A percentile compares a stretch with the other conserved stretches of the same genome.
Conservation (phyloP, 805 yeast genomes). For the Kregervanrija fluxuum region DNA sequence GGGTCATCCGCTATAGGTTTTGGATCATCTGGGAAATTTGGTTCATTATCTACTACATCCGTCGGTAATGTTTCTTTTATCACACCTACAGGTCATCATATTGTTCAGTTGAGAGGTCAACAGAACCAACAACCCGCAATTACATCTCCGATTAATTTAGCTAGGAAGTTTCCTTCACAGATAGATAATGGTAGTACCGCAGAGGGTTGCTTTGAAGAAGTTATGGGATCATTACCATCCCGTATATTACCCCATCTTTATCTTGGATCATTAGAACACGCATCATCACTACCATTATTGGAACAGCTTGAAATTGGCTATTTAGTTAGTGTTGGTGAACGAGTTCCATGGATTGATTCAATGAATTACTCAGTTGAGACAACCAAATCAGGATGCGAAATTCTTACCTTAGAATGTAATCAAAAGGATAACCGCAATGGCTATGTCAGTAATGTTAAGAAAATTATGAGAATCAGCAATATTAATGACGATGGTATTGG, state of each 20-base stretch:
- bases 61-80: conserved; percentile 12
- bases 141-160: too few species aligned
- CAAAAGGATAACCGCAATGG: conserved; percentile 12
- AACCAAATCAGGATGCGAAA: conserved; percentile 25
- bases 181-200: background rate
- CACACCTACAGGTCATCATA: conserved; percentile 24
- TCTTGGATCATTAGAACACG: conserved; percentile 79
- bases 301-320: conserved; percentile 59
- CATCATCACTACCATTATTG: conserved; percentile 60
- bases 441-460: conserved; percentile 28
- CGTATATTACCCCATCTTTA: conserved; percentile 76
- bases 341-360: conserved; percentile 50
- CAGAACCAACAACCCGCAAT: conserved; percentile 4
- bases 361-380: conserved; percentile 11
- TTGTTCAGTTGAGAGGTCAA: conserved; percentile 23
- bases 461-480: conserved; percentile 58
- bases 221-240: conserved; percentile 72
- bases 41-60: conserved; percentile 2
- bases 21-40: background rate
- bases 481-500: conserved; percentile 91
- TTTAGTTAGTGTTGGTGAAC: conserved; percentile 83
- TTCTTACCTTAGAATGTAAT: conserved; percentile 16
- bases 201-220: conserved; percentile 28
- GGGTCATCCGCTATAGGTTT: too few species aligned
- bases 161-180: background rate